Conservation (phyloP, 257 asterid species). For the Phtheirospermum japonicum region DNA sequence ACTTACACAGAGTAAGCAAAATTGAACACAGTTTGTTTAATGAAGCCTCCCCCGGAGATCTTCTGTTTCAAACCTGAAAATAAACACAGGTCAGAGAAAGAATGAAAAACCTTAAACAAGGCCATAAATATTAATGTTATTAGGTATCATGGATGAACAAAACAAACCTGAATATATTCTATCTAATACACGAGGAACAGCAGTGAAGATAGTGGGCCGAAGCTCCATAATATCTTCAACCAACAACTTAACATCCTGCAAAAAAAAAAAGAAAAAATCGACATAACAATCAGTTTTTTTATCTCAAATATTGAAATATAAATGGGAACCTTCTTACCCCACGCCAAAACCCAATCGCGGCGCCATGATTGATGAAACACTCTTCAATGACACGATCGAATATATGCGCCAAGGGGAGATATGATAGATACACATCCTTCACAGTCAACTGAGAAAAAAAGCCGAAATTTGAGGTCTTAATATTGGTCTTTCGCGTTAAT, state of each 20-base stretch:
- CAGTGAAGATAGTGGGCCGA: slow-evolving; percentile 85
- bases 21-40: slow-evolving; percentile 68
- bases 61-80: slow-evolving; percentile 86
- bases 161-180: slow-evolving; percentile 77
- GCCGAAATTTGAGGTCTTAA: slow-evolving; percentile 1
- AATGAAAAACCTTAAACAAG: slow-evolving; percentile 19
- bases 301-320: slow-evolving; percentile 22
- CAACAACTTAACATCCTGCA: slow-evolving; percentile 82
- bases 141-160: slow-evolving; percentile 18
- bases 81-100: background rate
- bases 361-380: slow-evolving; percentile 69
- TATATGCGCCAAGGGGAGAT: slow-evolving; percentile 96
- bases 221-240: slow-evolving; percentile 84
- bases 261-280: slow-evolving; percentile 24
- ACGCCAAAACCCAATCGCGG: slow-evolving; percentile 98
- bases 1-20: slow-evolving; percentile 79
- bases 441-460: slow-evolving; percentile 51
- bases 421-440: slow-evolving; percentile 77
- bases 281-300: slow-evolving; percentile 17
- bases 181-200: slow-evolving; percentile 95
- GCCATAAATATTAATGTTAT: background rate
- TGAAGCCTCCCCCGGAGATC: slow-evolving; percentile 74
- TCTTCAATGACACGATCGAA: slow-evolving; percentile 95
- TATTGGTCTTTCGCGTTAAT: slow-evolving; percentile 23
- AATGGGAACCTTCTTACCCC: slow-evolving; percentile 61